Conservation (phyloP, 169 alveolate genomes). For the Fabrea salina region DNA sequence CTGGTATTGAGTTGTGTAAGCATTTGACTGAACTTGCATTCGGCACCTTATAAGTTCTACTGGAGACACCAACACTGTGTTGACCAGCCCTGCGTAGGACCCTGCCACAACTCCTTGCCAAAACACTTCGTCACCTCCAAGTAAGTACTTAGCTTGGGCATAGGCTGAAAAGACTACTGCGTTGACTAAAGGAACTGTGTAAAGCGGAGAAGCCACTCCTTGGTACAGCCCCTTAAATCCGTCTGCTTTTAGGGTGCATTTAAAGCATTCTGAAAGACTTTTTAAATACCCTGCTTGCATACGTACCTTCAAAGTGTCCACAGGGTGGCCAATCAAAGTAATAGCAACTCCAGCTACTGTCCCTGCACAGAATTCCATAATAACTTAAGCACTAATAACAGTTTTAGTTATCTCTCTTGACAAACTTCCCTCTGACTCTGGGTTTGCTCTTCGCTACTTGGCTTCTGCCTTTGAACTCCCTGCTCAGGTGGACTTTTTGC, state of each 20-base stretch:
- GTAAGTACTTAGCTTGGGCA: not conserved
- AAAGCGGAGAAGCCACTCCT: slow-evolving; percentile 69
- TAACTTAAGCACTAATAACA: too few species aligned
- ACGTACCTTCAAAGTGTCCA: slow-evolving; percentile 68
- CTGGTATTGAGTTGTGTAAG: slow-evolving; percentile 15
- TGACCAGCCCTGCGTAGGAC: slow-evolving; percentile 66
- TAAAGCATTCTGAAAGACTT: slow-evolving; percentile 22
- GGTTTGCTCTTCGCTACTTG: slow-evolving; percentile 22
- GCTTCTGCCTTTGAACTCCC: slow-evolving; percentile 25
- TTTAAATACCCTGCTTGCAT: slow-evolving; percentile 37
- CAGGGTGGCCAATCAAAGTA: slow-evolving; percentile 59
- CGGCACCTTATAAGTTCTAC: slow-evolving; percentile 72
- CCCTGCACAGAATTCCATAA: slow-evolving; percentile 55
- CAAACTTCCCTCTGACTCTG: slow-evolving; percentile 36
- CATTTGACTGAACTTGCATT: slow-evolving; percentile 44
- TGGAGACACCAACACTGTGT: slow-evolving; percentile 63
- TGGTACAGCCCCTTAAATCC: slow-evolving; percentile 58
- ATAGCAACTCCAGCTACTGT: slow-evolving; percentile 52
- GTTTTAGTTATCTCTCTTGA: too few species aligned
- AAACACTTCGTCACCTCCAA: slow-evolving; percentile 45
- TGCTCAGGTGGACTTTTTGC: not conserved
- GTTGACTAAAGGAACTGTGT: slow-evolving; percentile 71
- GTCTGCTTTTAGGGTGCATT: slow-evolving; percentile 37
- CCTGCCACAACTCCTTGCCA: slow-evolving; percentile 56
- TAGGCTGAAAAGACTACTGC: slow-evolving; percentile 72